A percentile compares a stretch with the other conserved stretches of the same genome.
Evolutionary conservation across 805 yeast genomes (phyloP).

Genomic region (Teunomyces cretensis): DNA sequence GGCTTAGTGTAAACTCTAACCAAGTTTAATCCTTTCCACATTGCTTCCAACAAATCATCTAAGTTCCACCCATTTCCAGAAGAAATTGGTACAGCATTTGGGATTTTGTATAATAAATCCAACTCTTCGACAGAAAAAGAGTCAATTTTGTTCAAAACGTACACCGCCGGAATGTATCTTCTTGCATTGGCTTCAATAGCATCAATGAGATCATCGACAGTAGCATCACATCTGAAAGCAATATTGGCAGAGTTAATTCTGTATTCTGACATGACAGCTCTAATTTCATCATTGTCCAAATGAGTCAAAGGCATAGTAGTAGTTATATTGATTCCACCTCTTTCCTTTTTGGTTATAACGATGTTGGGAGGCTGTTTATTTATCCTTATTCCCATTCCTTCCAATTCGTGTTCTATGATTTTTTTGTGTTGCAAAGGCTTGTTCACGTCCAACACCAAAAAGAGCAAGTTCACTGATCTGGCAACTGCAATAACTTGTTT

Average conservation of each 20-base stretch:
- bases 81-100: constrained; percentile 95
- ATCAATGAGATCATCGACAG: constrained; percentile 95
- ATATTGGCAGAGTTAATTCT: constrained; percentile 94
- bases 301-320: constrained; percentile 91
- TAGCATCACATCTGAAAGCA: constrained; percentile 95
- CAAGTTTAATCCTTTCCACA: constrained; percentile 91
- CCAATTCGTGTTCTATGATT: constrained; percentile 91
- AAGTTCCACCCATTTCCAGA: constrained; percentile 96
- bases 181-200: constrained; percentile 87
- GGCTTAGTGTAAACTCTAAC: constrained; percentile 98
- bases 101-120: constrained; percentile 85
- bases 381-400: constrained; percentile 95
- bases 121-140: constrained; percentile 92
- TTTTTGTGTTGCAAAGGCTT: constrained; percentile 94
- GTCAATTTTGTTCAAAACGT: constrained; percentile 94
- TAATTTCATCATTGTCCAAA: constrained; percentile 87
- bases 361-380: constrained; percentile 94
- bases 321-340: constrained; percentile 93
- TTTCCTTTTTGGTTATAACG: constrained; percentile 85
- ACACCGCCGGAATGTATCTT: constrained; percentile 92
- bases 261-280: constrained; percentile 95
- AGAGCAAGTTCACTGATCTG: constrained; percentile 91
- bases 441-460: constrained; percentile 92
- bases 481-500: constrained; percentile 98
- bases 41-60: constrained; percentile 87